Evolutionary conservation across 139 green algal species (phyloP), one percentile per base, ranked within the genome.

Genomic region (Mesotaenium endlicherianum): DNA sequence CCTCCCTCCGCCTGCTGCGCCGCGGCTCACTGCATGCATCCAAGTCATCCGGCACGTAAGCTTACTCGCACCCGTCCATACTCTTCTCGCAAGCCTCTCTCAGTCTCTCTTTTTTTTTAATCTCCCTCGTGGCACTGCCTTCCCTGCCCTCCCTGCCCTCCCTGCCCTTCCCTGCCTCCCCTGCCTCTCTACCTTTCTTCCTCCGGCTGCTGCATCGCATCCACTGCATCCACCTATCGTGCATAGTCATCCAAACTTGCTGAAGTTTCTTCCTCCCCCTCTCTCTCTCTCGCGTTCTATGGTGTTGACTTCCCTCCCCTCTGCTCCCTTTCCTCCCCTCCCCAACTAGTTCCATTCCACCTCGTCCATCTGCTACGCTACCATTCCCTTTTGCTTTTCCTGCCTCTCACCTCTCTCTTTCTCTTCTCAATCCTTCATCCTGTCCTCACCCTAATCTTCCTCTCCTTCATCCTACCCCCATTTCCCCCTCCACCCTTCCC

Each of bases 201-300:
- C n/a, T n/a, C 31, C 55, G 34, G 0, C 40, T 93, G 42, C 89
- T 93, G 83, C 31, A 74, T 42, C 78, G 71, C 74, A n/a, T 40
- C 1, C 71, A 86, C 17, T 50, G 58, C 20, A 30, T 45, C 3
- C 16, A 64, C 53, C 53, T 26, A 26, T 20, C 53, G 20, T 64
- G 53, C 53, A 34, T 64, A 34, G 20, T 64, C 26, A 34, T 26
- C 53, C 26, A 34, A 34, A 64, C 26, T 64, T 64, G 20, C 26
- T 64, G 20, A 34, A 34, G 26, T 64, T 64, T 34, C 53, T 64
- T 64, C 53, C 53, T 64, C 53, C 20, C 26, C 53, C 53, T 64
- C 26, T 64, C 53, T 64, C 26, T 26, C 53, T 64, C 26, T 34
- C 26, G 26, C 26, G 20, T 64, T 64, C 53, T 64, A 64, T 26